Base-by-base conservation (phyloP, 129 eudicot genomes). In the Pittosporum tobira region DNA sequence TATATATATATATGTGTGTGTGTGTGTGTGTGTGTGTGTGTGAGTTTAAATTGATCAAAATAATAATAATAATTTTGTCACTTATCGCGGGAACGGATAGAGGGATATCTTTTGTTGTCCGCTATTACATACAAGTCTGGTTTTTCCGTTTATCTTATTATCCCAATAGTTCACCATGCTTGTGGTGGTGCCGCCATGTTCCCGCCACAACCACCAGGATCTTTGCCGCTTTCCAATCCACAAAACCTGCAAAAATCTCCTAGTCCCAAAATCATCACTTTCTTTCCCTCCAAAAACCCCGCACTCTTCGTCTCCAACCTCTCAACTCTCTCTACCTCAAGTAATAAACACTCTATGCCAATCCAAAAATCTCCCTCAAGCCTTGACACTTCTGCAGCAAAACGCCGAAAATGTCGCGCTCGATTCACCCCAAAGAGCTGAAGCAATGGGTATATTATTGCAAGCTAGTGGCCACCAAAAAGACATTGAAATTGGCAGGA, bases 391-490 rank as follows among this genome's bases (percentile, higher is more conserved):
- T 26, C 44, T 77, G 23, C 75, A 76, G 53, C 37, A 34, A 38
- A 5, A 52, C 7, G 52, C 18, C 34, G 7, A 47, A 10, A 47
- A 61, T 50, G 61, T 55, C 25, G 38, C 57, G 31, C 38, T 44
- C 51, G 59, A 59, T 29, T 64, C 61, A 5, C 14, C 72, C 31
- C 46, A 73, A 59, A 24, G 40, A 27, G 55, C 70, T 6, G 57
- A 64, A 48, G 74, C 75, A 28, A 55, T 59, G 61, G 62, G 70
- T 22, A 40, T 66, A 16, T 61, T 72, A 26, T 50, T 80, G 20
- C 78, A 79, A 20, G 72, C 81, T n/a, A 75, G 81, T 73, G 75
- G 67, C 37, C 26, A 19, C 30, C 49, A 59, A 53, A 79, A 71
- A 48, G 80, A 79, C 54, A 54, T 67, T 30, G 72, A 67, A 47